Evolutionary conservation across 768 basidiomycete species (phyloP).

Genomic region (Tephrocybe sp.): DNA sequence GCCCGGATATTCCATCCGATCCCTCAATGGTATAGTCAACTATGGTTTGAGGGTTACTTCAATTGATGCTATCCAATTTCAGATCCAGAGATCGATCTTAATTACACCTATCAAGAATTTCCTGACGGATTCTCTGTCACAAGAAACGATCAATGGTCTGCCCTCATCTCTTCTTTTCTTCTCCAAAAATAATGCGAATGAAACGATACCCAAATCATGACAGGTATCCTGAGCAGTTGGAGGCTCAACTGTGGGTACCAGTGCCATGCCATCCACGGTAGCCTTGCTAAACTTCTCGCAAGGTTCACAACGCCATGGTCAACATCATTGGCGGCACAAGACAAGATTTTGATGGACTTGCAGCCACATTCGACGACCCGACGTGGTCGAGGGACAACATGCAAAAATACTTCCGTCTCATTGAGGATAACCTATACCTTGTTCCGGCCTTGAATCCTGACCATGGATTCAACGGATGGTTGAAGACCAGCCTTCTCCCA

Average conservation of each 20-base stretch:
- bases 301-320: slow-evolving; percentile 27
- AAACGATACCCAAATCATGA: not conserved
- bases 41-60: not conserved
- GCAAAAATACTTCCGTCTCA: slow-evolving; percentile 27
- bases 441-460: slow-evolving; percentile 14
- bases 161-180: not conserved
- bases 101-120: slow-evolving; percentile 27
- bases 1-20: slow-evolving; percentile 21
- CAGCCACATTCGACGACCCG: slow-evolving; percentile 20
- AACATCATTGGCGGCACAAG: slow-evolving; percentile 24
- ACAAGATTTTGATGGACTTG: slow-evolving; percentile 23
- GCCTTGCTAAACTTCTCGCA: not conserved
- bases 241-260: slow-evolving; percentile 24
- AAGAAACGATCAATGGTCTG: slow-evolving; percentile 22
- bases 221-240: slow-evolving; percentile 29
- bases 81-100: slow-evolving; percentile 24
- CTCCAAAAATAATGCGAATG: not conserved
- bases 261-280: not conserved
- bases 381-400: slow-evolving; percentile 26
- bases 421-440: slow-evolving; percentile 24
- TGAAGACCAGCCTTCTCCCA: slow-evolving; percentile 23
- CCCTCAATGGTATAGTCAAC: slow-evolving; percentile 18
- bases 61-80: not conserved
- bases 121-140: slow-evolving; percentile 23
- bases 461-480: slow-evolving; percentile 28